Conservation (phyloP, 208 protist species). For the Trypanosoma boissoni region DNA sequence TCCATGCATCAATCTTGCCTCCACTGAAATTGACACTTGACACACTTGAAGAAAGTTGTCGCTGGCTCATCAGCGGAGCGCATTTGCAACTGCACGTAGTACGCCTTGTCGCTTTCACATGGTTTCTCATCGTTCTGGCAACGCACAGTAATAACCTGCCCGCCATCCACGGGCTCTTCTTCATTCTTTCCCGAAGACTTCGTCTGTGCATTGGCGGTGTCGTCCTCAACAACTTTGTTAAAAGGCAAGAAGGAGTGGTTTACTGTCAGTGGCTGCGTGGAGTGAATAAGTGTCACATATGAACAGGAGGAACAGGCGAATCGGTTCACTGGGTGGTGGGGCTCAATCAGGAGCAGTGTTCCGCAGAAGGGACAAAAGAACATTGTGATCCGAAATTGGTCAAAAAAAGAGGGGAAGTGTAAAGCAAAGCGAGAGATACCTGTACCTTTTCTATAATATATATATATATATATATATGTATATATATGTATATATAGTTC, state of each 20-base stretch:
- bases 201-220: neutral
- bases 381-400: constrained; percentile 35
- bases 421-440: neutral
- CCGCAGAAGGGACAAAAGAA: constrained; percentile 91
- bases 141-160: constrained; percentile 77
- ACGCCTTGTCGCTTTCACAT: constrained; percentile 87
- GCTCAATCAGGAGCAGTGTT: constrained; percentile 70
- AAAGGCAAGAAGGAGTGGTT: constrained; percentile 53
- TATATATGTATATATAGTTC: too few relatives aligned
- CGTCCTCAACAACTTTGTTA: constrained; percentile 44
- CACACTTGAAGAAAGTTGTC: constrained; percentile 96
- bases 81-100: constrained; percentile 97
- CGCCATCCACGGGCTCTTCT: constrained; percentile 35
- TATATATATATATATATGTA: too few relatives aligned
- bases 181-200: constrained; percentile 24
- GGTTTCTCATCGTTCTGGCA: constrained; percentile 73
- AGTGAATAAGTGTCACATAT: constrained; percentile 51
- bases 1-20: constrained; percentile 55
- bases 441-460: too few relatives aligned
- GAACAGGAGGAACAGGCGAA: constrained; percentile 72
- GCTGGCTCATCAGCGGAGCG: constrained; percentile 97
- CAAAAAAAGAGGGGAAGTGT: neutral
- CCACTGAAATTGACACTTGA: constrained; percentile 94
- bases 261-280: constrained; percentile 35
- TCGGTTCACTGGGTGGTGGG: constrained; percentile 29